Conservation (phyloP, 768 basidiomycete species). For the Panus rudis region DNA sequence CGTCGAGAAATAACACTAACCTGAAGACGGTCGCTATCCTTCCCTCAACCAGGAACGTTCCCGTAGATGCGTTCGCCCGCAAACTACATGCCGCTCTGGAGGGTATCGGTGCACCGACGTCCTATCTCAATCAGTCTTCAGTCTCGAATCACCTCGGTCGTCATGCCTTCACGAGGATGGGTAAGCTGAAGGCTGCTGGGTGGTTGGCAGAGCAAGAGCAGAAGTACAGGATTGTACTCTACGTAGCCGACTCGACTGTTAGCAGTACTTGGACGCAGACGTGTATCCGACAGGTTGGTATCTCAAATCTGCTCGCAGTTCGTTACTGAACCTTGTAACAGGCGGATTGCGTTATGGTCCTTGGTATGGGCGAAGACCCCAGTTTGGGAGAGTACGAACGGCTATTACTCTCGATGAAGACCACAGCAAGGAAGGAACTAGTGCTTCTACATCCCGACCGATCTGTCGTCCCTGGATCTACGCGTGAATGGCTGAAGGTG, state of each 20-base stretch:
- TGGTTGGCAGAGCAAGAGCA: conserved; percentile 98
- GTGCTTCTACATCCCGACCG: conserved; percentile 91
- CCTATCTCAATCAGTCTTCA: conserved; percentile 89
- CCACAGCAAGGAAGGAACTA: conserved; percentile 96
- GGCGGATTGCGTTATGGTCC: conserved; percentile 92
- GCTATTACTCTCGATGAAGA: conserved; percentile 89
- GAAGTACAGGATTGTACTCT: conserved; percentile 86
- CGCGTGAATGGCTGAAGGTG: conserved; percentile 93
- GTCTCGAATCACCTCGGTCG: conserved; percentile 87
- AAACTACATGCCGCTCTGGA: conserved; percentile 87
- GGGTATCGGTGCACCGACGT: conserved; percentile 88
- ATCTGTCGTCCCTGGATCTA: conserved; percentile 82
- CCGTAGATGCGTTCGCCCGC: conserved; percentile 82
- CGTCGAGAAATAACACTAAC: conserved; percentile 76
- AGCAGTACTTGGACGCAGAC: conserved; percentile 97
- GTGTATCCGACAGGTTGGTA: conserved; percentile 84
- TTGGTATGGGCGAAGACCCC: conserved; percentile 91
- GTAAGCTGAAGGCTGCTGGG: conserved; percentile 88
- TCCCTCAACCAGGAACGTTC: conserved; percentile 81
- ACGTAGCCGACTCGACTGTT: conserved; percentile 93
- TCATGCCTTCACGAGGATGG: conserved; percentile 94
- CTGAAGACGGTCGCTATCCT: conserved; percentile 92
- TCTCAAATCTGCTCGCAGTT: neutral
- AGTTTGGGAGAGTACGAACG: conserved; percentile 92
- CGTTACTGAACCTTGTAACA: conserved; percentile 19